A percentile compares a stretch with the other conserved stretches of the same genome.
These are phyloP conservation scores for Coccomyxa subellipsoidea DNA, from an alignment of 163 green algal species.

Conservation along the genomic window DNA sequence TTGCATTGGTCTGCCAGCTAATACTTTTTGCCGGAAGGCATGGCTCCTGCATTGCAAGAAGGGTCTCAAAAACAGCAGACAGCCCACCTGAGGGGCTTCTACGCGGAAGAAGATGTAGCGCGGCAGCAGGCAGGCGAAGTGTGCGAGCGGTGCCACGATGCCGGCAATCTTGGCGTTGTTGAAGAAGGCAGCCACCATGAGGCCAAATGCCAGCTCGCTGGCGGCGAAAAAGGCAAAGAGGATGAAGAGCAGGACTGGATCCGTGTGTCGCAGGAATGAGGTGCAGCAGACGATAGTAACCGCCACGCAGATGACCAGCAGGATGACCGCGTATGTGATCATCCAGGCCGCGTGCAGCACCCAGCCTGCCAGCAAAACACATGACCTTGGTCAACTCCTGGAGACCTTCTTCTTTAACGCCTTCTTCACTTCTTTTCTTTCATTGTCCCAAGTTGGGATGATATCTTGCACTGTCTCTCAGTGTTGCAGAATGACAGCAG, in stretches of 20 bases:
- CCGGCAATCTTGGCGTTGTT: slow-evolving; percentile 47
- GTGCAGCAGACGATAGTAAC: slow-evolving; percentile 20
- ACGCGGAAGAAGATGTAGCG: slow-evolving; percentile 48
- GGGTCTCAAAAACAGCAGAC: too few relatives aligned
- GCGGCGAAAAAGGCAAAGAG: slow-evolving; percentile 32
- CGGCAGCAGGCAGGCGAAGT: slow-evolving; percentile 47
- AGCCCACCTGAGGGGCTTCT: slow-evolving; percentile 8
- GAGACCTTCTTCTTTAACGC: too few relatives aligned
- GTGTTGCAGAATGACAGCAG: too few relatives aligned
- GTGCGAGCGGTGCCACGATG: slow-evolving; percentile 38
- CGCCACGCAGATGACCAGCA: slow-evolving; percentile 9
- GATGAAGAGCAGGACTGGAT: slow-evolving; percentile 24
- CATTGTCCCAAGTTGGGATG: too few relatives aligned
- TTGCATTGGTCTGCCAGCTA: too few relatives aligned
- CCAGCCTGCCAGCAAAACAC: not conserved
- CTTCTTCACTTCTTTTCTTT: too few relatives aligned
- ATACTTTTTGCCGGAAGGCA: too few relatives aligned
- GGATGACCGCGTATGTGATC: slow-evolving; percentile 9
- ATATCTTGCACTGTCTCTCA: too few relatives aligned
- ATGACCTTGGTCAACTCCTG: too few relatives aligned
- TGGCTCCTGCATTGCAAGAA: too few relatives aligned
- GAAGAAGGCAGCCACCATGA: slow-evolving; percentile 46
- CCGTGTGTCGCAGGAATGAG: slow-evolving; percentile 24
- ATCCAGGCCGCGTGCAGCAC: not conserved
- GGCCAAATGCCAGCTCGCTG: slow-evolving; percentile 42